Evolutionary conservation across 257 asterid species (phyloP), one percentile per base, ranked within the genome.

Genomic region (Nicotiana undulata): DNA sequence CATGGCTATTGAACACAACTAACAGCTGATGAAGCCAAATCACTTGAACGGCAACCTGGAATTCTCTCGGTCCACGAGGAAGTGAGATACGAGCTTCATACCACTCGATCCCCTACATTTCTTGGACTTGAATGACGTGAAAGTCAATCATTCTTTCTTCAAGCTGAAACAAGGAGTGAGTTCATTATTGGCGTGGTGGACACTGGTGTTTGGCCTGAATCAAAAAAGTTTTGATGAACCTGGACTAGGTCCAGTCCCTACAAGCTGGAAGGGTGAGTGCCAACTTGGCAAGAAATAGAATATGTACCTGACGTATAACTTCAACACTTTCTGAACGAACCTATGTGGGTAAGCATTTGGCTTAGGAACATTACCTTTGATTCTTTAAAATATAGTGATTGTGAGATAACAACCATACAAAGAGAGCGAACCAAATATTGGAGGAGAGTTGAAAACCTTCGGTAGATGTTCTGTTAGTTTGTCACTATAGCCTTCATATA

Each of bases 151-250:
- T 67, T 60, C 79, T 37, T 80, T 20, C 88, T 85, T 4, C 80
- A 76, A 44, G 75, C 90, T 6, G 79, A 76, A 84, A 83, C 86
- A 12, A 81, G 79, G 18, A 85, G 88, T 59, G 92, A 90, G 1
- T 90, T 90, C 2, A 82, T 90, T 15, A 84, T 91, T 11, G 97
- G 97, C 15, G 88, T 91, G 74, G 29, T 91, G 68, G 97, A 93
- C 85, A 87, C 95, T 0, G 97, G 97, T 31, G 89, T 91, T 55
- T 91, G 96, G 97, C 96, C 97, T 0, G 94, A 93, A 81, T 56
- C 83, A n/a, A 0, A 83, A 87, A 79, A 85, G 97, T 55, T 89
- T 82, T 28, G 82, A 88, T 40, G 97, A 91, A 83, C 80, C 79
- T 46, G 93, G 83, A 32, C 83, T 93, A 0, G 95, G 93, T 15